Conservation (phyloP, 768 basidiomycete species). For the Collybia sp. region DNA sequence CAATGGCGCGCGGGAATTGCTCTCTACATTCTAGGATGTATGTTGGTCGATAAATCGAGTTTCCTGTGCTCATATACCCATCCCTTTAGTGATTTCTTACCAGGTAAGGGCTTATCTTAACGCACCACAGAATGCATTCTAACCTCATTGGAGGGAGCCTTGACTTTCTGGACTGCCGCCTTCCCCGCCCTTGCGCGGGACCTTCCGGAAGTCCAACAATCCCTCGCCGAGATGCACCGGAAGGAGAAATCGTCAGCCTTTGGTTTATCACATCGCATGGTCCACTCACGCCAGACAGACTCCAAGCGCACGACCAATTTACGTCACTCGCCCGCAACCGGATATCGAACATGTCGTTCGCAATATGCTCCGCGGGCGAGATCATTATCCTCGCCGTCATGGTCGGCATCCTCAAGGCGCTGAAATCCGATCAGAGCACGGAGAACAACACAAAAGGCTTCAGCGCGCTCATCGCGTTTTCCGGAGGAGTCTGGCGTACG, state of each 20-base stretch:
- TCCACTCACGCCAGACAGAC: slow-evolving; percentile 16
- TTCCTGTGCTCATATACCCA: neutral
- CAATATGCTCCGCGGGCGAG: slow-evolving; percentile 66
- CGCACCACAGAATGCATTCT: neutral
- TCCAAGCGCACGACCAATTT: slow-evolving; percentile 45
- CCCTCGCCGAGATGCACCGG: slow-evolving; percentile 29
- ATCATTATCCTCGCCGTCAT: slow-evolving; percentile 66
- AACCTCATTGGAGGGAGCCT: slow-evolving; percentile 41
- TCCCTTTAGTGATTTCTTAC: slow-evolving; percentile 57
- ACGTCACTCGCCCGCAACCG: slow-evolving; percentile 68
- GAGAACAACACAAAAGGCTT: slow-evolving; percentile 75
- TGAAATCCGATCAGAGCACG: slow-evolving; percentile 54
- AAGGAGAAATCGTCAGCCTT: slow-evolving; percentile 43
- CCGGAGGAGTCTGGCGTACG: slow-evolving; percentile 73
- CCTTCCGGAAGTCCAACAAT: slow-evolving; percentile 62
- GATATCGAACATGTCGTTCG: slow-evolving; percentile 72
- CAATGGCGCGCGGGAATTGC: slow-evolving; percentile 59
- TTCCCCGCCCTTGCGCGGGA: slow-evolving; percentile 73
- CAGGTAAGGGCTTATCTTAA: slow-evolving; percentile 38
- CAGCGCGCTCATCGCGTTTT: slow-evolving; percentile 73
- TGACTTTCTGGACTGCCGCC: slow-evolving; percentile 83
- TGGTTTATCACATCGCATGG: neutral
- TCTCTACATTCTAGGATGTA: slow-evolving; percentile 62
- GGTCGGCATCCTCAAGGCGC: slow-evolving; percentile 68
- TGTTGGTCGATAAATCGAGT: slow-evolving; percentile 16